These are phyloP conservation scores for Huntiella bhutanensis DNA, from an alignment of 2,329 filamentous ascomycete species.

Conservation along the genomic window DNA sequence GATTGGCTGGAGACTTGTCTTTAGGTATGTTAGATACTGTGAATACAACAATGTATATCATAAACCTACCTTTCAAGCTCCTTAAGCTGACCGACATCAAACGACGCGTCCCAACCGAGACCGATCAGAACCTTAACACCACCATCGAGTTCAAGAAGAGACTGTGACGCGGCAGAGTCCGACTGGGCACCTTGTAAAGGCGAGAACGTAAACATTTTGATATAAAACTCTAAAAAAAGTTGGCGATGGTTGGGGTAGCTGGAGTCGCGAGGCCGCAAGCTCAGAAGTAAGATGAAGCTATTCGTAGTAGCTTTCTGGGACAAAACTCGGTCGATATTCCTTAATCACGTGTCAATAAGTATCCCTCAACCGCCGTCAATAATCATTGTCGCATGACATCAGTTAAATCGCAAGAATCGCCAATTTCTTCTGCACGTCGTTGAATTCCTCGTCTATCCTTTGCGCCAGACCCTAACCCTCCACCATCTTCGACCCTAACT, in stretches of 20 bases:
- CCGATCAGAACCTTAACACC: conserved; percentile 91
- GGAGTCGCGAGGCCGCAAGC: not conserved
- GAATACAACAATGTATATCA: not conserved
- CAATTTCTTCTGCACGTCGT: too few species aligned
- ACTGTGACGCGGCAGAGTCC: conserved; percentile 72
- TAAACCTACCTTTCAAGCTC: conserved; percentile 65
- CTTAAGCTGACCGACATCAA: conserved; percentile 62
- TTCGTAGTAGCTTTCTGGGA: not conserved
- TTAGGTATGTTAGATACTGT: conserved; percentile 11
- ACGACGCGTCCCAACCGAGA: conserved; percentile 87
- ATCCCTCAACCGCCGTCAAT: too few species aligned
- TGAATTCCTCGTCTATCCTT: too few species aligned
- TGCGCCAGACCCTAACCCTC: not conserved
- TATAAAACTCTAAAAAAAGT: not conserved
- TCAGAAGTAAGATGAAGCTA: not conserved
- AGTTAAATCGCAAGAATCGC: too few species aligned
- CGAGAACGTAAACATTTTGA: conserved; percentile 84
- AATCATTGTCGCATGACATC: too few species aligned
- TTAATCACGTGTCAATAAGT: too few species aligned
- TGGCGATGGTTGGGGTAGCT: not conserved
- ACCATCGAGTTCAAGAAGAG: conserved; percentile 89
- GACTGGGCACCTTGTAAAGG: conserved; percentile 82
- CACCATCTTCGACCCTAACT: too few species aligned
- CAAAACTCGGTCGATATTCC: too few species aligned
- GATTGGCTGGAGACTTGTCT: conserved; percentile 63